Conservation (phyloP, 305 asterid species). For the Fraxinus sp. region DNA sequence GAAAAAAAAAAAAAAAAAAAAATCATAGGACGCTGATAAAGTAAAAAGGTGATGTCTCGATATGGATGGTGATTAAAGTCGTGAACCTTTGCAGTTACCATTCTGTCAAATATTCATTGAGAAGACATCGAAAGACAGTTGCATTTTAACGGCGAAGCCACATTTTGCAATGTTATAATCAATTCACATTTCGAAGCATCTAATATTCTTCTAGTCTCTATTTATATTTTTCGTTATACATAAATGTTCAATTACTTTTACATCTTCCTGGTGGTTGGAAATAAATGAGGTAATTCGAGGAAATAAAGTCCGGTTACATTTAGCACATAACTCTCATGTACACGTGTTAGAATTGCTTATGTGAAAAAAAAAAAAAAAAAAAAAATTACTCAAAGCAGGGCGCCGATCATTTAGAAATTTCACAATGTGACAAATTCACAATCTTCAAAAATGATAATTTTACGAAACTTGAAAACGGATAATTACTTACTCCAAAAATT, state of each 20-base stretch:
- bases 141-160: not conserved
- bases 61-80: conserved; percentile 20
- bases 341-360: not conserved
- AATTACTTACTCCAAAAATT: not conserved
- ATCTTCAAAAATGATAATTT: not conserved
- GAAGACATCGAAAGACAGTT: not conserved
- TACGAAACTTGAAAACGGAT: not conserved
- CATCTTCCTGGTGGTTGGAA: not conserved
- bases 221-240: not conserved
- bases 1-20: not conserved
- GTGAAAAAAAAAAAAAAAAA: not conserved
- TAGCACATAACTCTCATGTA: not conserved
- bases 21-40: not conserved
- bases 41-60: conserved; percentile 1
- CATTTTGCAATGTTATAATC: not conserved
- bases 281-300: not conserved
- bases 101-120: conserved; percentile 22
- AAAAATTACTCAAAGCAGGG: not conserved
- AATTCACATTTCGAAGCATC: not conserved
- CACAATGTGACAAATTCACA: not conserved
- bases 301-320: not conserved
- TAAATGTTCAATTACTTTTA: not conserved
- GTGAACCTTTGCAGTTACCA: conserved; percentile 9
- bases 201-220: not conserved
- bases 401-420: not conserved